Evolutionary conservation across 306 rosid genomes (phyloP), one percentile per base, ranked within the genome.

Genomic region (Arachis stenosperma): DNA sequence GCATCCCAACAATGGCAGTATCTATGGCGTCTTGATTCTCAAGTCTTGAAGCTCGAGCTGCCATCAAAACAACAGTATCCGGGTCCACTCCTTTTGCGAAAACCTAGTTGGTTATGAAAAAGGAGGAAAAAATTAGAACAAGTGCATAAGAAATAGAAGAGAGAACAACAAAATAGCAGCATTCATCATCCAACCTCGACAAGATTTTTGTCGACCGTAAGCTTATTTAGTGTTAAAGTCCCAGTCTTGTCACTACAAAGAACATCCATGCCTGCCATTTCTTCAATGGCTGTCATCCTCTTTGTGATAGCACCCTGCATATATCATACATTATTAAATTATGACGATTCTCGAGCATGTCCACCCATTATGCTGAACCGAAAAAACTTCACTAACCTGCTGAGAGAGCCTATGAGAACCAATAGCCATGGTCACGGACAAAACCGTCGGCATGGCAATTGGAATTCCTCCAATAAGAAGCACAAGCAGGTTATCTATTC

Each of bases 221-320:
- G 96, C 88, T 89, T 94, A 82, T 94, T 94, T 47, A 94, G 68
- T 6, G 98, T 94, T 74, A 94, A 82, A 62, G 98, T 94, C 78
- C 98, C 98, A 7, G 98, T 94, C 82, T 94, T 94, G 70, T 94
- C 98, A 75, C 98, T 94, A 88, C 97, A 94, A 82, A 94, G 98
- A 75, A 94, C 98, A 61, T 94, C 98, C 98, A 94, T 95, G 82
- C 99, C 98, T 2, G 99, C 99, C 99, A 95, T 95, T 78, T 95
- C 99, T 84, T 95, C 99, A 63, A 94, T 94, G 61, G 98, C 97
- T 43, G 98, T 94, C 98, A 94, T 94, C 86, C 98, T 88, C 87
- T 94, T 94, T 44, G 98, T 93, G 81, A 93, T 93, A 67, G 98
- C 98, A 37, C 98, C 98, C 98, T 93, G 83, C 72, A 85, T 33